Evolutionary conservation across 1,284 basidiomycete genomes (phyloP).

Genomic region (Leccinum subfulvum): DNA sequence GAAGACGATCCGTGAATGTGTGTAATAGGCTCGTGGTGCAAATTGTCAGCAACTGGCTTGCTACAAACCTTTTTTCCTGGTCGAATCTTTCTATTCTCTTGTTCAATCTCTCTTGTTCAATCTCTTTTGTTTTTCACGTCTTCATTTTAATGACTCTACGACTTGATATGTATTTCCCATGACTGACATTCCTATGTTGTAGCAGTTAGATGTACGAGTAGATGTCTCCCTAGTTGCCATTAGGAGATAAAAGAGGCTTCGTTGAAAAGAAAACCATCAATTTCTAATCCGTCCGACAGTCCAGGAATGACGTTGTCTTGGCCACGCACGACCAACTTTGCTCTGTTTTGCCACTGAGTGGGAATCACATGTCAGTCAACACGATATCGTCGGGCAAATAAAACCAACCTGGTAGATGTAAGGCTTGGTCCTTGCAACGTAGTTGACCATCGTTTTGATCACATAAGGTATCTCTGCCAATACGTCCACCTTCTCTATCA

Average conservation of each 20-base stretch:
- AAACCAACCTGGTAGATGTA: constrained; percentile 82
- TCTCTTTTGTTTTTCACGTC: neutral
- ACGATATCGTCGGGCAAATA: neutral
- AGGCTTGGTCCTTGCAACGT: constrained; percentile 89
- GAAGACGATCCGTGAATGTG: constrained; percentile 11
- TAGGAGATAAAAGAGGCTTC: constrained; percentile 91
- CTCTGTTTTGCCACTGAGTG: constrained; percentile 77
- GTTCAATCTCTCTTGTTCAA: neutral
- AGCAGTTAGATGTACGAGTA: constrained; percentile 15
- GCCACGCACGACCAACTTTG: constrained; percentile 65
- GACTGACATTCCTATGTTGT: constrained; percentile 1
- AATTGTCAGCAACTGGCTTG: too few relatives aligned
- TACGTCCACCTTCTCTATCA: constrained; percentile 97
- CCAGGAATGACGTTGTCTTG: constrained; percentile 53
- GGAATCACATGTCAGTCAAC: neutral
- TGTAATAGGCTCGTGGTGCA: neutral
- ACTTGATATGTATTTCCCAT: constrained; percentile 1
- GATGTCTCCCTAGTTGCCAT: constrained; percentile 11
- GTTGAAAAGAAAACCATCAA: constrained; percentile 78
- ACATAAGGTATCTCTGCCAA: constrained; percentile 95
- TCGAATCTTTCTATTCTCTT: neutral
- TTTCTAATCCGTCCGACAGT: constrained; percentile 46
- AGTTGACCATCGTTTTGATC: constrained; percentile 85
- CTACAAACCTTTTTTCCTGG: neutral
- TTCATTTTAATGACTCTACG: neutral